These are phyloP conservation scores for Spergularia azorica DNA, from an alignment of 179 eudicot species.

Conservation along the genomic window DNA sequence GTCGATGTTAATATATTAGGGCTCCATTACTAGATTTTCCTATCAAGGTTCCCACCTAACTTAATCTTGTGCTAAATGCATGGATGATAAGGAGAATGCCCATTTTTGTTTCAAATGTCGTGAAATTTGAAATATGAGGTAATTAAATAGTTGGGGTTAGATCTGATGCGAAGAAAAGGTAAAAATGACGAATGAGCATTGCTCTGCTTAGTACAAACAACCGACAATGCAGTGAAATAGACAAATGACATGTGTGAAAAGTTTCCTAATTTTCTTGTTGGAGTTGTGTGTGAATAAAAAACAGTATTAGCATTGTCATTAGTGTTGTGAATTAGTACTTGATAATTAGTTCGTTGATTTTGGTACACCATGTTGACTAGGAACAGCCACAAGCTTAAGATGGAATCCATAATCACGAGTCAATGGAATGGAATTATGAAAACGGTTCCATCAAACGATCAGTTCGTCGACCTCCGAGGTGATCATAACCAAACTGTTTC, in stretches of 20 bases:
- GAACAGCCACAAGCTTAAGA: neutral
- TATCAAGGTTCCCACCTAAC: too few relatives aligned
- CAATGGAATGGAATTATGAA: too few relatives aligned
- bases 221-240: conserved; percentile 28
- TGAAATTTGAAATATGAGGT: too few relatives aligned
- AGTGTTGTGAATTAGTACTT: neutral
- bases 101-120: too few relatives aligned
- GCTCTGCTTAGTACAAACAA: conserved; percentile 16
- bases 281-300: neutral
- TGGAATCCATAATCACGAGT: conserved; percentile 2
- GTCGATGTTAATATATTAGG: too few relatives aligned
- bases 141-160: too few relatives aligned
- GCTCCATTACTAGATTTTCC: too few relatives aligned
- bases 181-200: neutral
- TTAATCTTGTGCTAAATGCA: too few relatives aligned
- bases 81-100: too few relatives aligned
- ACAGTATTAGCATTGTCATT: neutral
- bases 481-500: too few relatives aligned
- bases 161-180: neutral
- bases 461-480: too few relatives aligned
- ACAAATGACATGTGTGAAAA: conserved; percentile 25
- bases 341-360: conserved; percentile 13
- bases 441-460: too few relatives aligned
- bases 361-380: conserved; percentile 9
- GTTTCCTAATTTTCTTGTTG: neutral